Conservation (phyloP, 192 early-diverging fungal species). For the Linnemannia elongata region DNA sequence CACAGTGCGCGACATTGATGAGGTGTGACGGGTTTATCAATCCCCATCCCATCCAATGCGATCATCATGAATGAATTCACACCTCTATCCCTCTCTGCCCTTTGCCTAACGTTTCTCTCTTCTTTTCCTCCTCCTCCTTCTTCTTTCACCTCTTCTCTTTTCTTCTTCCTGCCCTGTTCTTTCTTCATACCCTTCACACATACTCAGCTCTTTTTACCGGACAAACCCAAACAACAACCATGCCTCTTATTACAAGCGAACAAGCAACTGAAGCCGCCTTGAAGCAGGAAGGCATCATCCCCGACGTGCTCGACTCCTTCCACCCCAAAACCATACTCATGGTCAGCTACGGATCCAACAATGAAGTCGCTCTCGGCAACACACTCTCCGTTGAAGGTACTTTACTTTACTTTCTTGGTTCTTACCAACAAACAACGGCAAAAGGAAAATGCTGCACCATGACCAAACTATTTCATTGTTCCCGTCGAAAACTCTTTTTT, state of each 20-base stretch:
- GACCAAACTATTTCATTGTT: neutral
- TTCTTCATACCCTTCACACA: neutral
- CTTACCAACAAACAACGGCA: neutral
- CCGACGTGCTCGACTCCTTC: slow-evolving; percentile 56
- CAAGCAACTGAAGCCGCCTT: slow-evolving; percentile 54
- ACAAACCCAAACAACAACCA: slow-evolving; percentile 20
- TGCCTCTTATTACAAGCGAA: slow-evolving; percentile 63
- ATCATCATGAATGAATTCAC: too few relatives aligned
- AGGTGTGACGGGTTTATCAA: too few relatives aligned
- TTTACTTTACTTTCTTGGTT: neutral
- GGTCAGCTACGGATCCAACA: slow-evolving; percentile 30
- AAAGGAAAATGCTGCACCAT: neutral
- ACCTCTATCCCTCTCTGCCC: too few relatives aligned
- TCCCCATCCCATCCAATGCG: too few relatives aligned
- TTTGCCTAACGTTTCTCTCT: neutral
- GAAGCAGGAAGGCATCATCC: slow-evolving; percentile 57
- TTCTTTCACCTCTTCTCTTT: neutral
- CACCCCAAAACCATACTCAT: slow-evolving; percentile 29
- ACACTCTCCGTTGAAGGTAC: slow-evolving; percentile 38
- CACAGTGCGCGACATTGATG: too few relatives aligned
- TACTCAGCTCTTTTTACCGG: neutral
- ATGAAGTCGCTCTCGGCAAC: slow-evolving; percentile 49
- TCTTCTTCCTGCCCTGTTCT: neutral
- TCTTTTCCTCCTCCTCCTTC: neutral
- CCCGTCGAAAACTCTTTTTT: neutral